Percentiles rank a stretch among this genome's conserved stretches.
Evolutionary conservation across 805 yeast genomes (phyloP).

Genomic region (Suhomyces faveliae): DNA sequence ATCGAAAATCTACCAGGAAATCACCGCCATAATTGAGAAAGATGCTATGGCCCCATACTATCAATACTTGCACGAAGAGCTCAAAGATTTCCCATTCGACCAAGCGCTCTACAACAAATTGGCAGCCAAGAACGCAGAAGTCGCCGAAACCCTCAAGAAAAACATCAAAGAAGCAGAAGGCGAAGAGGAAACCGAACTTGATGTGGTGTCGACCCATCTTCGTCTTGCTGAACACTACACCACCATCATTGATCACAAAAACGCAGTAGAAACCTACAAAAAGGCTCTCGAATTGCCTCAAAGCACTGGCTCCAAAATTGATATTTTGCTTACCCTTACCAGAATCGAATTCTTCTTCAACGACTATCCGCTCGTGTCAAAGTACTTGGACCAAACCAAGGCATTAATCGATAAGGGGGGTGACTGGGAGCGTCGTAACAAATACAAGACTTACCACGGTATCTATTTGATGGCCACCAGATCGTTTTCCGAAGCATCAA

Average conservation of each 20-base stretch:
- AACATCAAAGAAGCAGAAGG: constrained; percentile 53
- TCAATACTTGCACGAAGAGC: constrained; percentile 49
- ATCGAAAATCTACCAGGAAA: constrained; percentile 38
- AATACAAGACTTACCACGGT: constrained; percentile 90
- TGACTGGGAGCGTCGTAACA: constrained; percentile 97
- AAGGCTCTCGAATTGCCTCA: constrained; percentile 79
- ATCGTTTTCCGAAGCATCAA: constrained; percentile 82
- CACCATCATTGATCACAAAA: constrained; percentile 72
- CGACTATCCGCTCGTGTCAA: constrained; percentile 67
- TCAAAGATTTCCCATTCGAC: constrained; percentile 55
- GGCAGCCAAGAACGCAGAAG: constrained; percentile 51
- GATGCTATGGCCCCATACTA: constrained; percentile 83
- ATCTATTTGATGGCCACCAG: constrained; percentile 81
- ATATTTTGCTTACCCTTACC: constrained; percentile 73
- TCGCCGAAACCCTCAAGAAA: constrained; percentile 52
- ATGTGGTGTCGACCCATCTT: constrained; percentile 71
- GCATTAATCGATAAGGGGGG: constrained; percentile 91
- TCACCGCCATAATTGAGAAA: constrained; percentile 53
- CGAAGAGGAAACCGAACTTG: constrained; percentile 85
- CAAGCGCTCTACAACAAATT: constrained; percentile 53
- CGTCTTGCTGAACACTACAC: constrained; percentile 88
- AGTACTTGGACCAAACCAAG: constrained; percentile 71
- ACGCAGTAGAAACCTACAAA: constrained; percentile 64
- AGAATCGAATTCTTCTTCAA: constrained; percentile 88
- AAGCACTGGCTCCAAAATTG: constrained; percentile 88